Evolutionary conservation across 495 filamentous ascomycete species (phyloP).

Genomic region (Xylaria nigripes): DNA sequence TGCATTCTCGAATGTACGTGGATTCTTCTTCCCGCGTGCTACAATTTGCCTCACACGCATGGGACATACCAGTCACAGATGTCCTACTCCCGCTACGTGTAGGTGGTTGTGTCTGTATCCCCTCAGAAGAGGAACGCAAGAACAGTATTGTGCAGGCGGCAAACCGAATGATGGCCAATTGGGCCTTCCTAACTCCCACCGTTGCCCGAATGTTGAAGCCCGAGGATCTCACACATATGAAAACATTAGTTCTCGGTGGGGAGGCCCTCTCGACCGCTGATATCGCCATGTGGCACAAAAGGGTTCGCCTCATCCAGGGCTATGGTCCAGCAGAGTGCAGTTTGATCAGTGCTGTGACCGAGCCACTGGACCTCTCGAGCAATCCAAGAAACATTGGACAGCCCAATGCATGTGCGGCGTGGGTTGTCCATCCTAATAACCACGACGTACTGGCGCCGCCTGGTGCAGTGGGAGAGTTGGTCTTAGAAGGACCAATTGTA

Average conservation of each 20-base stretch:
- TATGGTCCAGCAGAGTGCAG: too few relatives aligned
- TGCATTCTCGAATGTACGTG: not conserved
- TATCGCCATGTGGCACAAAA: too few relatives aligned
- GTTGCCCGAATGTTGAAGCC: constrained; percentile 43
- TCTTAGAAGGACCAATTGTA: constrained; percentile 53
- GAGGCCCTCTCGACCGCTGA: constrained; percentile 34
- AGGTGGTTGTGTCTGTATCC: not conserved
- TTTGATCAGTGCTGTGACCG: too few relatives aligned
- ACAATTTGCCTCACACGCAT: not conserved
- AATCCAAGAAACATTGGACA: too few relatives aligned
- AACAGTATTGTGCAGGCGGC: too few relatives aligned
- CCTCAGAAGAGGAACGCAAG: not conserved
- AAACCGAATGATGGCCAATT: constrained; percentile 23
- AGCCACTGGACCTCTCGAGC: too few relatives aligned
- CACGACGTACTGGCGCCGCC: constrained; percentile 47
- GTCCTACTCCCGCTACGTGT: not conserved
- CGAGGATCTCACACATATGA: constrained; percentile 29
- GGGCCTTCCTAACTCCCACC: constrained; percentile 46
- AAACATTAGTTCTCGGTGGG: constrained; percentile 35
- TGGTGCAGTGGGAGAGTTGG: constrained; percentile 53
- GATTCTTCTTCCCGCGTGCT: not conserved
- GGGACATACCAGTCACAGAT: not conserved
- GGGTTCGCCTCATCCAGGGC: too few relatives aligned
- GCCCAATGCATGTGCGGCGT: constrained; percentile 36
- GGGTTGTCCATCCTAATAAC: constrained; percentile 51